A percentile compares a stretch with the other conserved stretches of the same genome.
phyloP scores from a whole-genome alignment of 2,329 filamentous ascomycete species.

The Alternaria sp. region DNA sequence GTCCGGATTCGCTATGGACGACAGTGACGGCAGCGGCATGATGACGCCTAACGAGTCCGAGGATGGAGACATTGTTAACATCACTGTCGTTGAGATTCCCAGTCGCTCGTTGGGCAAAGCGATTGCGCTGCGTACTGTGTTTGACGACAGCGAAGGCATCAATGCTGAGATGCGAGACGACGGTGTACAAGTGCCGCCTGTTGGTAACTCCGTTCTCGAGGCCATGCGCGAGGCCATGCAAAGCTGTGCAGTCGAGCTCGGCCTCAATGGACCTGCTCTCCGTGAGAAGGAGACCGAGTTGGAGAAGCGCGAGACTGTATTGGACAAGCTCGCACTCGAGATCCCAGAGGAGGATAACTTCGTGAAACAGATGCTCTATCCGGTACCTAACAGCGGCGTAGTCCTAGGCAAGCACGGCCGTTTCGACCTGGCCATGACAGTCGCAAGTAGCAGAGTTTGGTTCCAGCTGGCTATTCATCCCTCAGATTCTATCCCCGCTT shows the following conservation, averaged over 20 bases:
- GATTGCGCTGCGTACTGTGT: slow-evolving; percentile 86
- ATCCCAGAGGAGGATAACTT: slow-evolving; percentile 86
- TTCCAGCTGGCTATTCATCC: slow-evolving; percentile 93
- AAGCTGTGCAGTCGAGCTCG: slow-evolving; percentile 80
- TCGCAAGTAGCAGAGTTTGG: slow-evolving; percentile 91
- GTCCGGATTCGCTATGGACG: slow-evolving; percentile 72
- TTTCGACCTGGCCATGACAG: slow-evolving; percentile 76
- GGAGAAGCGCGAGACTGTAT: slow-evolving; percentile 81
- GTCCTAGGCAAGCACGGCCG: slow-evolving; percentile 79
- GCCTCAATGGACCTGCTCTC: slow-evolving; percentile 72
- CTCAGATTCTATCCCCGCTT: slow-evolving; percentile 83
- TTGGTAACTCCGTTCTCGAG: slow-evolving; percentile 82
- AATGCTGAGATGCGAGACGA: slow-evolving; percentile 98
- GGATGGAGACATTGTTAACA: slow-evolving; percentile 85
- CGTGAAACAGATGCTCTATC: slow-evolving; percentile 81
- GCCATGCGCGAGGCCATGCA: slow-evolving; percentile 87
- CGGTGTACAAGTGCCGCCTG: slow-evolving; percentile 77
- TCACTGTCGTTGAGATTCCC: slow-evolving; percentile 89
- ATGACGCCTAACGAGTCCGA: slow-evolving; percentile 72
- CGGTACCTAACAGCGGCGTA: slow-evolving; percentile 79
- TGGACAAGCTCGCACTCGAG: slow-evolving; percentile 88
- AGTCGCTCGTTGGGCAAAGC: slow-evolving; percentile 84
- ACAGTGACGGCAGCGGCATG: slow-evolving; percentile 63
- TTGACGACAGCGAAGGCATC: slow-evolving; percentile 92
- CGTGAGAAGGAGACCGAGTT: slow-evolving; percentile 79